Conservation (phyloP, 2,329 filamentous ascomycete genomes). For the Rhynchosporium graminicola region DNA sequence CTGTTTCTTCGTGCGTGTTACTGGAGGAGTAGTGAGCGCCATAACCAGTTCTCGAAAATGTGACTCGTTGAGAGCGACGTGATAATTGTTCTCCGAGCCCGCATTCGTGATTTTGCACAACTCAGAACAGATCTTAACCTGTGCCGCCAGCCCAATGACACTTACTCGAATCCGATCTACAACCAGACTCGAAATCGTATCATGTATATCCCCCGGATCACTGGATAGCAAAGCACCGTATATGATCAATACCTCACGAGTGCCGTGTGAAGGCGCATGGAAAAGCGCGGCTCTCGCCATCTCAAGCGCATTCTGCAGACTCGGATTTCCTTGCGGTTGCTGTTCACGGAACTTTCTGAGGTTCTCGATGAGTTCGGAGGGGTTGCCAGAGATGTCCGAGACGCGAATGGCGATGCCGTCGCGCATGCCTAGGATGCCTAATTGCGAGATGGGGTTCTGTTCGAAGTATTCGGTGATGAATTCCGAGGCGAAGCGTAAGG, state of each 20-base stretch:
- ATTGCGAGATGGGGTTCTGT: conserved; percentile 96
- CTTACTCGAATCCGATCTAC: conserved; percentile 83
- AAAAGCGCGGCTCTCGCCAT: conserved; percentile 92
- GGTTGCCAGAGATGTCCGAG: conserved; percentile 89
- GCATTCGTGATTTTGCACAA: conserved; percentile 86
- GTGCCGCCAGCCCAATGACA: conserved; percentile 86
- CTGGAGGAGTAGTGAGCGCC: conserved; percentile 83
- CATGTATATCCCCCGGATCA: conserved; percentile 93
- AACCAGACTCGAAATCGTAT: conserved; percentile 78
- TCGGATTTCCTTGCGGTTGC: conserved; percentile 74
- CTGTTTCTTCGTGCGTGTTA: conserved; percentile 66
- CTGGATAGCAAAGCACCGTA: conserved; percentile 88
- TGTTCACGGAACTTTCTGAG: conserved; percentile 66
- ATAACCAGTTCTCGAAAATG: conserved; percentile 91
- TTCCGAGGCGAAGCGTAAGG: conserved; percentile 77
- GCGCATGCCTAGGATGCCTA: conserved; percentile 89
- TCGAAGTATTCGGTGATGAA: conserved; percentile 97
- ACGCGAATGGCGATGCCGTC: conserved; percentile 86
- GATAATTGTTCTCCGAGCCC: conserved; percentile 75
- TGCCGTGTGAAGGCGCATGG: conserved; percentile 90
- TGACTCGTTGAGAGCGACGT: conserved; percentile 80
- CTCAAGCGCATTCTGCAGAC: conserved; percentile 91
- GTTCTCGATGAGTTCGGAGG: conserved; percentile 79
- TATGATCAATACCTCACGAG: conserved; percentile 86
- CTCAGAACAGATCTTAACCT: conserved; percentile 89